phyloP scores from a whole-genome alignment of 2,329 filamentous ascomycete genomes.

The Aschersonia sp. region DNA sequence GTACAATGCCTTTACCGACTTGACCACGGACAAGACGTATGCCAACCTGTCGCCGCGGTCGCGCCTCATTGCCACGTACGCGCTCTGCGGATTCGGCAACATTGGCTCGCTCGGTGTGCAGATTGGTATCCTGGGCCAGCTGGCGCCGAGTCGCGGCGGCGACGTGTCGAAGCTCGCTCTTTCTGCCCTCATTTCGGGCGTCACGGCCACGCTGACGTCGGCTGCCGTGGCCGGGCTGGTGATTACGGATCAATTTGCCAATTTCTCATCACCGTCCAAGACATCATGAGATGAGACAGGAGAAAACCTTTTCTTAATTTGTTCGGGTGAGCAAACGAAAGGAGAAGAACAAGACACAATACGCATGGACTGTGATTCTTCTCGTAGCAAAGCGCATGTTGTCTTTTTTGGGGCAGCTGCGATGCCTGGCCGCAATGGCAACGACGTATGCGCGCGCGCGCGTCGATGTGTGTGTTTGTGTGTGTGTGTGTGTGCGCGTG shows the following conservation, averaged over 20 bases:
- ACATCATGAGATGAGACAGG: conserved; percentile 4
- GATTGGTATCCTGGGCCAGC: conserved; percentile 73
- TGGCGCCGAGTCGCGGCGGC: conserved; percentile 58
- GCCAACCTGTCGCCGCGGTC: conserved; percentile 51
- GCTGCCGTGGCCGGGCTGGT: conserved; percentile 68
- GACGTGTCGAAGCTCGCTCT: conserved; percentile 65
- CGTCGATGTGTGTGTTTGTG: too few relatives aligned
- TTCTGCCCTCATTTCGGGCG: conserved; percentile 63
- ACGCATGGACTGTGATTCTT: too few relatives aligned
- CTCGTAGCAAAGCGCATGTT: too few relatives aligned
- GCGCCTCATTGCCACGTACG: conserved; percentile 71
- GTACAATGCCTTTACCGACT: conserved; percentile 54
- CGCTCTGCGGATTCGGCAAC: conserved; percentile 73
- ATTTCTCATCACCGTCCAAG: conserved; percentile 7
- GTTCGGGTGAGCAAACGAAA: too few relatives aligned
- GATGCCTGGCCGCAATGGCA: too few relatives aligned
- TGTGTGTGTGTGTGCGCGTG: too few relatives aligned
- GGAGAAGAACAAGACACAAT: too few relatives aligned
- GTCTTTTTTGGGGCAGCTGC: too few relatives aligned
- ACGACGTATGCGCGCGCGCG: too few relatives aligned
- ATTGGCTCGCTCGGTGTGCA: conserved; percentile 79
- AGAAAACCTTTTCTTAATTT: background rate
- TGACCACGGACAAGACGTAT: conserved; percentile 46
- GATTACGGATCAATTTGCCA: conserved; percentile 33
- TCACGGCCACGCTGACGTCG: conserved; percentile 64